Evolutionary conservation across 805 yeast species (phyloP), one percentile per base, ranked within the genome.

Genomic region (baker's yeast (Saccharomyces cerevisiae)): DNA sequence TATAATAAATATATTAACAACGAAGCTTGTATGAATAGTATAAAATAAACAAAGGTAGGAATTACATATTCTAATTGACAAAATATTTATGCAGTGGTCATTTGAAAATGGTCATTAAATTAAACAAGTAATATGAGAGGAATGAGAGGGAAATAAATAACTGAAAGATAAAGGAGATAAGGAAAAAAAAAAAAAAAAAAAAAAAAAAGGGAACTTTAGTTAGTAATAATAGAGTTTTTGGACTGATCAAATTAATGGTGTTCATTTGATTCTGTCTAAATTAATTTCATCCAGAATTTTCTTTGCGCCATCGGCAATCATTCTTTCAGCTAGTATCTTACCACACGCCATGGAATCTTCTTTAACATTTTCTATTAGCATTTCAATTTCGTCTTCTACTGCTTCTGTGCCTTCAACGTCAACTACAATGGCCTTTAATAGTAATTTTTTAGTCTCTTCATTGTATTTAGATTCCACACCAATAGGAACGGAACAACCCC

Each of bases 401-500:
- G 72, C 76, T 57, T 81, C 76, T 6, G 73, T 70, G 11, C 99
- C 99, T 68, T 91, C 96, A 9, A 91, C 91, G 57, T 86, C 81
- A 31, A 90, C 86, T 14, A 92, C 95, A 41, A 87, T 78, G 5
- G 87, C 95, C 59, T 81, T 80, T 57, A 91, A 71, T 4, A 67
- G 63, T 53, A 90, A 75, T 8, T 59, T 59, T 41, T 76, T 71
- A 0, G 82, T 75, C 22, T 69, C 71, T 52, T 79, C 70, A 59
- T 79, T 72, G 55, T 71, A 86, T 8, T 64, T 59, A n/a, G 90
- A 77, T 59, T 82, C 79, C 29, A 89, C 96, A 51, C 99, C 99
- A 59, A 94, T 87, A 6, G 99, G 99, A 17, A 94, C 97, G 1
- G 97, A 89, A 72, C 99, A 94, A 8, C 99, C 99, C 57, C 98